phyloP scores from a whole-genome alignment of 1,284 basidiomycete genomes.

The Peniophora sp. region DNA sequence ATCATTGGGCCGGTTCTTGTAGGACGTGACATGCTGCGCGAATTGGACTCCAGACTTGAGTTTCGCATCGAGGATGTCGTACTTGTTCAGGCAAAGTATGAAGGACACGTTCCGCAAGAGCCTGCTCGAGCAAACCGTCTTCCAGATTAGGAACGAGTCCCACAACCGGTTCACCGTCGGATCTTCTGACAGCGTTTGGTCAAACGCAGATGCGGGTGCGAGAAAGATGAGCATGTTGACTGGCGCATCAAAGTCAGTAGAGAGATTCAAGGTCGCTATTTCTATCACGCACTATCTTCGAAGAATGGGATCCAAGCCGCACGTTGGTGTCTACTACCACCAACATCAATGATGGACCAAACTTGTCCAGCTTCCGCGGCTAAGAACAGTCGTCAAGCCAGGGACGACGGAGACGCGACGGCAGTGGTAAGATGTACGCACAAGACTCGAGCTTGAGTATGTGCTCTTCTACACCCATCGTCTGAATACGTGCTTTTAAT shows the following conservation, averaged over 20 bases:
- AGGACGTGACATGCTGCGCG: constrained; percentile 44
- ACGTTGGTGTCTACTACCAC: constrained; percentile 47
- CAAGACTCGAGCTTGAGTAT: constrained; percentile 43
- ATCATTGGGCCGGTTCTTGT: constrained; percentile 41
- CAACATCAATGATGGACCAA: constrained; percentile 59
- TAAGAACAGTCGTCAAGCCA: constrained; percentile 4
- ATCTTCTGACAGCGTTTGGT: constrained; percentile 56
- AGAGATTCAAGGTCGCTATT: neutral
- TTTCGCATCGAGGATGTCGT: constrained; percentile 49
- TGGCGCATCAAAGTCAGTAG: constrained; percentile 11
- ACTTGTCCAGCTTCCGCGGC: constrained; percentile 31
- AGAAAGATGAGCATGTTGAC: constrained; percentile 59
- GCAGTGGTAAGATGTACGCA: constrained; percentile 11
- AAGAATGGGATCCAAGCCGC: constrained; percentile 61
- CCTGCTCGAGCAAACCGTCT: constrained; percentile 49
- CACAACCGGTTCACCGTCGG: constrained; percentile 49
- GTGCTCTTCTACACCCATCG: constrained; percentile 58
- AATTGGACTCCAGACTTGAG: constrained; percentile 45
- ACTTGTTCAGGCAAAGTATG: constrained; percentile 58
- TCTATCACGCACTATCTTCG: constrained; percentile 43
- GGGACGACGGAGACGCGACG: neutral
- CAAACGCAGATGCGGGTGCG: constrained; percentile 58
- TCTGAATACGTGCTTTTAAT: constrained; percentile 54
- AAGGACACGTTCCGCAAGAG: constrained; percentile 44
- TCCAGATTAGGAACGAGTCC: constrained; percentile 56